Evolutionary conservation across 2,329 filamentous ascomycete genomes (phyloP).

Genomic region (Chrysosporium queenslandicum): DNA sequence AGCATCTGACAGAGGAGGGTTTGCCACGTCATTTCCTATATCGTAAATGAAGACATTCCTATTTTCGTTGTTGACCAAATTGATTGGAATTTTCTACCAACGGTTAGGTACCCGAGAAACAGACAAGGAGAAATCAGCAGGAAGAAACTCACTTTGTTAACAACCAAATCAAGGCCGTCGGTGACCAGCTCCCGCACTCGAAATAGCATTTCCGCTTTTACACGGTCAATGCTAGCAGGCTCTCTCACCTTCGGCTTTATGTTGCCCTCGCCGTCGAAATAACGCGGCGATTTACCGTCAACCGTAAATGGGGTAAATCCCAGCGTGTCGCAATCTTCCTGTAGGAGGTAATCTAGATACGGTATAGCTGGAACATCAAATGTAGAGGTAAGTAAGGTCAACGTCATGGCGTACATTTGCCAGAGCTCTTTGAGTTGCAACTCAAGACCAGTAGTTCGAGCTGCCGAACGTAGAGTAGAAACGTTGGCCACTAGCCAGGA

Average conservation of each 20-base stretch:
- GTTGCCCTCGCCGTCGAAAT: slow-evolving; percentile 38
- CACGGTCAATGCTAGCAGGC: slow-evolving; percentile 32
- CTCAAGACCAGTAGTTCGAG: slow-evolving; percentile 45
- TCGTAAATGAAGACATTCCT: slow-evolving; percentile 43
- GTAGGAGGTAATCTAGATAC: slow-evolving; percentile 52
- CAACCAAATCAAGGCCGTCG: slow-evolving; percentile 50
- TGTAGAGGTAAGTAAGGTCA: slow-evolving; percentile 49
- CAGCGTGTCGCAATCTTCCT: slow-evolving; percentile 58
- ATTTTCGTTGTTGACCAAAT: slow-evolving; percentile 37
- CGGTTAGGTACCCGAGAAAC: slow-evolving; percentile 19
- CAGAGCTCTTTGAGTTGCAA: slow-evolving; percentile 53
- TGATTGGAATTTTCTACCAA: slow-evolving; percentile 39
- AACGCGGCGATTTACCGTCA: slow-evolving; percentile 42
- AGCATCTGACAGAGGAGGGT: slow-evolving; percentile 33
- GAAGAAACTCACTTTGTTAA: slow-evolving; percentile 33
- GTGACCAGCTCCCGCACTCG: slow-evolving; percentile 54
- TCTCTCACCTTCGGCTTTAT: slow-evolving; percentile 46
- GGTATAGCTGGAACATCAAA: slow-evolving; percentile 51
- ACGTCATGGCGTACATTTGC: slow-evolving; percentile 54
- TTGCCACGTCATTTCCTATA: slow-evolving; percentile 43
- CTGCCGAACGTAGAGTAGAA: slow-evolving; percentile 45
- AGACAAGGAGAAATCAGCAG: slow-evolving; percentile 7
- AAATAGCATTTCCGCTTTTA: slow-evolving; percentile 57
- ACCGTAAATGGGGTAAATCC: slow-evolving; percentile 53
- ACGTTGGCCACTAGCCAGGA: slow-evolving; percentile 54